Conservation (phyloP, 805 yeast species). For the Ogataea angusta region DNA sequence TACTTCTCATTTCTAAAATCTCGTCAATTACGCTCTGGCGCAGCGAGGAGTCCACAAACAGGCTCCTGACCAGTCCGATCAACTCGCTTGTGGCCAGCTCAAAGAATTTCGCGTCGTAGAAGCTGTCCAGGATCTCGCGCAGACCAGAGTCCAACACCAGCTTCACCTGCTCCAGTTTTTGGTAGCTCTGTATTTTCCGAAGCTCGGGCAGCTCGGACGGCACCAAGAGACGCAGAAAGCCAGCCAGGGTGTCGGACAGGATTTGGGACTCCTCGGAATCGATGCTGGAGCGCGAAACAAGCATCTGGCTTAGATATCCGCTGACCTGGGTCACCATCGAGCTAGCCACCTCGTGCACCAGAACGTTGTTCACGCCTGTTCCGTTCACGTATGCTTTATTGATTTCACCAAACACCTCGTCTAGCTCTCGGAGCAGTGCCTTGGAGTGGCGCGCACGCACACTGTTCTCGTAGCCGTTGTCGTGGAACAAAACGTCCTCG, state of each 20-base stretch:
- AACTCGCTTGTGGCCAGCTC: slow-evolving; percentile 48
- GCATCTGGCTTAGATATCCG: slow-evolving; percentile 16
- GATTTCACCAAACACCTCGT: slow-evolving; percentile 13
- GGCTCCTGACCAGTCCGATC: slow-evolving; percentile 37
- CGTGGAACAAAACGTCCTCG: slow-evolving; percentile 17
- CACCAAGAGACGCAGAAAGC: slow-evolving; percentile 6
- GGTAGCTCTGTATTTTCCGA: slow-evolving; percentile 23
- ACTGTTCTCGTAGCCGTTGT: slow-evolving; percentile 17
- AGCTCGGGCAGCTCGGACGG: slow-evolving; percentile 10
- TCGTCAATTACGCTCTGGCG: slow-evolving; percentile 44
- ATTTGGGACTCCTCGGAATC: slow-evolving; percentile 33
- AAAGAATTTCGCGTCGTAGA: slow-evolving; percentile 50
- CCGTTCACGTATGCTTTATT: slow-evolving; percentile 14
- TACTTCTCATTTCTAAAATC: slow-evolving; percentile 41
- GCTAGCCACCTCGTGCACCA: slow-evolving; percentile 18
- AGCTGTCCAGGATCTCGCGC: slow-evolving; percentile 44
- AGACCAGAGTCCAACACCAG: slow-evolving; percentile 34
- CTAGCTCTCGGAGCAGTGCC: slow-evolving; percentile 11
- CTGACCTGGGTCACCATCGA: slow-evolving; percentile 18
- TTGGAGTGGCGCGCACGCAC: slow-evolving; percentile 8
- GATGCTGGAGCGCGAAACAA: slow-evolving; percentile 26
- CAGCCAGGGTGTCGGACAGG: slow-evolving; percentile 17
- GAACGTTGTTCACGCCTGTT: slow-evolving; percentile 20
- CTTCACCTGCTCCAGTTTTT: slow-evolving; percentile 30
- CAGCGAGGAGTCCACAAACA: slow-evolving; percentile 45